Percentiles rank a stretch among this genome's conserved stretches.
Evolutionary conservation across 2,329 filamentous ascomycete genomes (phyloP).

Genomic region (Xylaria digitata): DNA sequence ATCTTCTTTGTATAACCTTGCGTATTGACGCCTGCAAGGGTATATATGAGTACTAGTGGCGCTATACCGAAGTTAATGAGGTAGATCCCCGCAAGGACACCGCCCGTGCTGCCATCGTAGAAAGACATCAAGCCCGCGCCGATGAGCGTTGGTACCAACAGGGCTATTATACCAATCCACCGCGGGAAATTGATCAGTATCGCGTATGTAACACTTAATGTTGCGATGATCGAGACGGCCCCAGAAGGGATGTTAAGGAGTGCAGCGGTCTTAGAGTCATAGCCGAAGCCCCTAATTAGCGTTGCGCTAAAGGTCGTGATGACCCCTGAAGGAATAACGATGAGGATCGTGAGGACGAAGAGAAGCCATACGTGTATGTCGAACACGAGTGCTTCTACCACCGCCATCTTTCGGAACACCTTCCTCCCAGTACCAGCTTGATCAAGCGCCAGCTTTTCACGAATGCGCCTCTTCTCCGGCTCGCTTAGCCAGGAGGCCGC

Average conservation of each 20-base stretch:
- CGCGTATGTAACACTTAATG: slow-evolving; percentile 24
- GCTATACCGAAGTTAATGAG: slow-evolving; percentile 54
- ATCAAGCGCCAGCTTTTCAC: slow-evolving; percentile 67
- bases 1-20: slow-evolving; percentile 54
- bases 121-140: slow-evolving; percentile 55
- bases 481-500: slow-evolving; percentile 55
- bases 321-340: slow-evolving; percentile 53
- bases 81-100: slow-evolving; percentile 54
- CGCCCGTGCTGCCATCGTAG: slow-evolving; percentile 47
- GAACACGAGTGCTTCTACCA: slow-evolving; percentile 60
- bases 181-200: slow-evolving; percentile 30
- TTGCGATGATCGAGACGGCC: slow-evolving; percentile 43
- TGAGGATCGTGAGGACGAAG: slow-evolving; percentile 52
- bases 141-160: slow-evolving; percentile 51
- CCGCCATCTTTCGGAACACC: slow-evolving; percentile 63
- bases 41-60: slow-evolving; percentile 52
- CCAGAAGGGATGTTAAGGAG: slow-evolving; percentile 40
- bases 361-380: slow-evolving; percentile 66
- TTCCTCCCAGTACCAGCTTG: slow-evolving; percentile 67
- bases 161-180: slow-evolving; percentile 41
- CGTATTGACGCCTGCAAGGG: slow-evolving; percentile 50
- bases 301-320: slow-evolving; percentile 42
- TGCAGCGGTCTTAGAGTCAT: slow-evolving; percentile 32
- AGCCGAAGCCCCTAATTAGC: slow-evolving; percentile 37
- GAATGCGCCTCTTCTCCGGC: slow-evolving; percentile 57